Evolutionary conservation across 306 rosid genomes (phyloP), one percentile per base, ranked within the genome.

Genomic region (Quercus engelmannii): DNA sequence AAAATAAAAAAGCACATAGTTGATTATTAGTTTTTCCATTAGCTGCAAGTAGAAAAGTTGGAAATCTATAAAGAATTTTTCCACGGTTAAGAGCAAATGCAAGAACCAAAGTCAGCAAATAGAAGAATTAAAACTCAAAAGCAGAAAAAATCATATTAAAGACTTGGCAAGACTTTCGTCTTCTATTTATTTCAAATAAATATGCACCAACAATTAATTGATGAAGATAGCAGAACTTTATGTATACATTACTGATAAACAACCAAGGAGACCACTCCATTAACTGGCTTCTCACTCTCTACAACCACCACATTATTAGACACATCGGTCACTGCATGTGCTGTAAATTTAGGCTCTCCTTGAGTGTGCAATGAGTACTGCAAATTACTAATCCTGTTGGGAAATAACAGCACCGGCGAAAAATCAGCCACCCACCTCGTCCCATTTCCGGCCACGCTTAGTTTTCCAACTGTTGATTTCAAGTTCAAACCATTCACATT

Each of bases 381-480:
- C 78, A 86, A 81, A 82, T 86, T 64, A 35, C 41, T 85, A 52
- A 91, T 88, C 79, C 87, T 55, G 19, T 86, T 75, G 23, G 94
- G 89, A 79, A 91, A 89, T 2, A 88, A 68, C 91, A 91, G 82
- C 56, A 79, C 14, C 0, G 83, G 52, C 43, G 86, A 82, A 77
- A 91, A 91, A 80, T 89, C 90, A 82, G 91, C 92, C 69, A 62
- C 84, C 97, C 94, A 91, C 20, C 77, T 85, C 0, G 89, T 88
- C 26, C 92, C 91, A 31, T 86, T 88, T 52, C 90, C 83, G 1
- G 55, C 81, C 71, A 84, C 85, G 5, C 58, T 78, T 38, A 80
- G 61, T 78, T 81, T 89, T 59, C 89, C 97, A 19, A 84, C 88
- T 3, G 93, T 91, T 25, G 97, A 89, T 83, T 81, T 89, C 83